phyloP scores from a whole-genome alignment of 768 basidiomycete genomes.

The Naganishia vaughanmartiniae region DNA sequence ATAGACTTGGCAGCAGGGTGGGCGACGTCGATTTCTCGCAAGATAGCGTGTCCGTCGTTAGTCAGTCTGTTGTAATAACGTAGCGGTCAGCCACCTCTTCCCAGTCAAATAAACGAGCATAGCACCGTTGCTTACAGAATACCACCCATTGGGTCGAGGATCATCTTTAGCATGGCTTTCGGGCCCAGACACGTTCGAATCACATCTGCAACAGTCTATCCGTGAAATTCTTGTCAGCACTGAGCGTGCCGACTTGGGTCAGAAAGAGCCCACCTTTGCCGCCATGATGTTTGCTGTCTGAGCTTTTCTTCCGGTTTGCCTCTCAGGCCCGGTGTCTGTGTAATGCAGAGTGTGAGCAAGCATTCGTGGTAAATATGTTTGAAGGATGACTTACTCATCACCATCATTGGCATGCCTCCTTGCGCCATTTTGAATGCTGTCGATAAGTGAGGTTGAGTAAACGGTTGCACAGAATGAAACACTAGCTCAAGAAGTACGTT shows the following conservation, averaged over 20 bases:
- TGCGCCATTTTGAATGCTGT: constrained; percentile 26
- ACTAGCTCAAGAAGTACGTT: no score
- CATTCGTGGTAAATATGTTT: constrained; percentile 65
- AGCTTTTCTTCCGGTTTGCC: constrained; percentile 90
- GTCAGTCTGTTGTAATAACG: constrained; percentile 67
- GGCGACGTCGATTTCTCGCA: constrained; percentile 97
- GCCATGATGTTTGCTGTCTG: constrained; percentile 96
- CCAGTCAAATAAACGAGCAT: not conserved
- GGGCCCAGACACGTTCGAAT: constrained; percentile 96
- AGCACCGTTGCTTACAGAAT: constrained; percentile 65
- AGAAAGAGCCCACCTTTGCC: constrained; percentile 67
- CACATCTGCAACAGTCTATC: constrained; percentile 92
- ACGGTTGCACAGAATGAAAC: not conserved
- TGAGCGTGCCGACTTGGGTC: not conserved
- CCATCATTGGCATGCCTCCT: constrained; percentile 39
- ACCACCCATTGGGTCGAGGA: constrained; percentile 97
- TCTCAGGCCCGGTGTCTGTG: constrained; percentile 85
- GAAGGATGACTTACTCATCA: constrained; percentile 49
- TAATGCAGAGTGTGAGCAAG: not conserved
- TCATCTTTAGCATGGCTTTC: constrained; percentile 99
- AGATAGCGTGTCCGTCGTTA: constrained; percentile 97
- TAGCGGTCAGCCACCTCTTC: no score
- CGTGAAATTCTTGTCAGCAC: not conserved
- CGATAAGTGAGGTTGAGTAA: not conserved
- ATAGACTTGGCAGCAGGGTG: constrained; percentile 99